A percentile compares a stretch with the other conserved stretches of the same genome.
phyloP scores from a whole-genome alignment of 179 eudicot species.

The Carnegiea gigantea region DNA sequence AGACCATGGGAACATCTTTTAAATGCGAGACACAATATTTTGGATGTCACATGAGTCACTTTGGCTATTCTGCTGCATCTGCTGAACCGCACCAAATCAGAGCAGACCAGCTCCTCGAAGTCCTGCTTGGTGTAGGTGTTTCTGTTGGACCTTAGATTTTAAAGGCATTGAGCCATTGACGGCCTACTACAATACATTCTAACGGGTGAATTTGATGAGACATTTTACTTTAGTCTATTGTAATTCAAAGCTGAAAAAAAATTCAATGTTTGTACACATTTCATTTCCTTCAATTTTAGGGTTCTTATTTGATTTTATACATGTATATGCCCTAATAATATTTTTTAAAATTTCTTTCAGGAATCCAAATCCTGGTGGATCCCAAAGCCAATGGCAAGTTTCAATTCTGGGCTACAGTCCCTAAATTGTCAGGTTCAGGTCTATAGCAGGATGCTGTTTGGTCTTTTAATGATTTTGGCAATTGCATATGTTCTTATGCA shows the following conservation, averaged over 20 bases:
- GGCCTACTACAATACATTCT: neutral
- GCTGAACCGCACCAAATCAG: neutral
- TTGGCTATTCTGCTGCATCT: too few relatives aligned
- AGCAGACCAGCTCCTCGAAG: neutral
- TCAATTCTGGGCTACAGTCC: conserved; percentile 54
- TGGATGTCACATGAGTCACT: too few relatives aligned
- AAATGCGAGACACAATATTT: too few relatives aligned
- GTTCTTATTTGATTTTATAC: neutral
- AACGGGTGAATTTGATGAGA: neutral
- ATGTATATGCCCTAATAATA: neutral
- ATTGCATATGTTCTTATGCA: conserved; percentile 53
- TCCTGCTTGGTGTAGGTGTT: neutral
- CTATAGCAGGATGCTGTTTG: conserved; percentile 67
- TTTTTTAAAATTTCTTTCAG: conserved; percentile 29
- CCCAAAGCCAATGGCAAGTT: conserved; percentile 65
- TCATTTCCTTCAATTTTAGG: neutral
- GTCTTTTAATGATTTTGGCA: conserved; percentile 51
- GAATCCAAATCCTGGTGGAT: conserved; percentile 87
- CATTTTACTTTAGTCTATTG: neutral
- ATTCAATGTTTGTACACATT: too few relatives aligned
- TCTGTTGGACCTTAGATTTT: too few relatives aligned
- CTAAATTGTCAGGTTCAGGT: conserved; percentile 69
- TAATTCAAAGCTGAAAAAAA: too few relatives aligned
- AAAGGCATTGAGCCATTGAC: too few relatives aligned
- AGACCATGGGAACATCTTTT: too few relatives aligned